Evolutionary conservation across 805 yeast species (phyloP).

Genomic region (Yueomyces sp.): DNA sequence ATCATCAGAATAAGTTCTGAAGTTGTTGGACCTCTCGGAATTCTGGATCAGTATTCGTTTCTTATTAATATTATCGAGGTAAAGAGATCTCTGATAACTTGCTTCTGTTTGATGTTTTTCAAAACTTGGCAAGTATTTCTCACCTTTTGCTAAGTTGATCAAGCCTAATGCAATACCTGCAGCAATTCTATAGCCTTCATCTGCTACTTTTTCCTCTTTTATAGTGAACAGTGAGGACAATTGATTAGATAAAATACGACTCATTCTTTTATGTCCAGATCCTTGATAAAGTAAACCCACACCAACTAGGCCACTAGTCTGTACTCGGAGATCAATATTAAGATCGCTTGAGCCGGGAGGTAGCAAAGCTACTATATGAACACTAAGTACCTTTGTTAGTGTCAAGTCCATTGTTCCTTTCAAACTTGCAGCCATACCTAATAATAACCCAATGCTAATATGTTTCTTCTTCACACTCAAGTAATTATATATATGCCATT

Average conservation of each 20-base stretch:
- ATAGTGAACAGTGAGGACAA: slow-evolving; percentile 36
- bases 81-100: slow-evolving; percentile 1
- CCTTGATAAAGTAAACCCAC: slow-evolving; percentile 73
- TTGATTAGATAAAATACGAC: slow-evolving; percentile 64
- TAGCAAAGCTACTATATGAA: slow-evolving; percentile 80
- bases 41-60: not conserved
- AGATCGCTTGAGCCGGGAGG: slow-evolving; percentile 87
- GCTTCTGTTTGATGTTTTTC: slow-evolving; percentile 1
- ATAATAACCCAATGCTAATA: slow-evolving; percentile 73
- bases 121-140: not conserved
- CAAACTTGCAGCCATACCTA: slow-evolving; percentile 89
- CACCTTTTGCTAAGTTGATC: slow-evolving; percentile 66
- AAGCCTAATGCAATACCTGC: slow-evolving; percentile 85
- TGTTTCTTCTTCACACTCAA: slow-evolving; percentile 77
- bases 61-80: not conserved
- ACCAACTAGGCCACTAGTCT: slow-evolving; percentile 84
- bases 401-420: slow-evolving; percentile 75
- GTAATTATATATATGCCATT: slow-evolving; percentile 93
- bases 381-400: slow-evolving; percentile 79
- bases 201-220: slow-evolving; percentile 41
- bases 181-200: slow-evolving; percentile 73
- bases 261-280: slow-evolving; percentile 75
- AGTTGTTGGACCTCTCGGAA: not conserved
- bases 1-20: not conserved
- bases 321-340: slow-evolving; percentile 71